These are phyloP conservation scores for Pecoramyces ruminantium DNA, from an alignment of 192 early-diverging fungal genomes.

Conservation along the genomic window DNA sequence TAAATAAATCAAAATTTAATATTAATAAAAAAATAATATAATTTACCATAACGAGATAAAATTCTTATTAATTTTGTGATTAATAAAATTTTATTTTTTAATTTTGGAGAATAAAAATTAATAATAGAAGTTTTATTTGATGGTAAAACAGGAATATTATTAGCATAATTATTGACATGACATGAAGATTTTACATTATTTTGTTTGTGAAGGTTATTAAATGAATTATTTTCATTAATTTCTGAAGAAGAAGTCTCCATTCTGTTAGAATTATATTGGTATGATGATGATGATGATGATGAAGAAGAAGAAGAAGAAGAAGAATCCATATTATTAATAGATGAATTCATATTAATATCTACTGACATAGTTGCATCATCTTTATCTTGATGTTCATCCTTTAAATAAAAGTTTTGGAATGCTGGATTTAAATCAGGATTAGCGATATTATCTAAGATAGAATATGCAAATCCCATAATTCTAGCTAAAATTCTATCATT, in stretches of 20 bases:
- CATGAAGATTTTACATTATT: too few relatives aligned
- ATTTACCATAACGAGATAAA: neutral
- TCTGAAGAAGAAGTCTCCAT: neutral
- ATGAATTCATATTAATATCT: neutral
- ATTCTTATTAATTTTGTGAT: neutral
- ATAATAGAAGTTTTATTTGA: neutral
- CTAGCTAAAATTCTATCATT: neutral
- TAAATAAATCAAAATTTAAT: too few relatives aligned
- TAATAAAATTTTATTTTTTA: neutral
- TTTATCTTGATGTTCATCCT: neutral
- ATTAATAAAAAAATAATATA: too few relatives aligned
- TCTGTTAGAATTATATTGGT: neutral
- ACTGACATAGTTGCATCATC: neutral
- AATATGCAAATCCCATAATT: neutral
- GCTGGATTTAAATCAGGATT: neutral
- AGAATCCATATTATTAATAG: too few relatives aligned
- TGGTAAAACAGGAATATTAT: neutral
- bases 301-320: too few relatives aligned
- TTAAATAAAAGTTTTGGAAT: neutral
- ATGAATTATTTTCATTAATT: too few relatives aligned
- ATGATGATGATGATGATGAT: neutral
- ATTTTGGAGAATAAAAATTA: neutral
- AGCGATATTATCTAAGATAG: neutral
- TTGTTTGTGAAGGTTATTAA: too few relatives aligned
- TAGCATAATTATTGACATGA: neutral